Base-by-base conservation (phyloP, 139 green algal species). In the Chlamydomonas sphaeroides region DNA sequence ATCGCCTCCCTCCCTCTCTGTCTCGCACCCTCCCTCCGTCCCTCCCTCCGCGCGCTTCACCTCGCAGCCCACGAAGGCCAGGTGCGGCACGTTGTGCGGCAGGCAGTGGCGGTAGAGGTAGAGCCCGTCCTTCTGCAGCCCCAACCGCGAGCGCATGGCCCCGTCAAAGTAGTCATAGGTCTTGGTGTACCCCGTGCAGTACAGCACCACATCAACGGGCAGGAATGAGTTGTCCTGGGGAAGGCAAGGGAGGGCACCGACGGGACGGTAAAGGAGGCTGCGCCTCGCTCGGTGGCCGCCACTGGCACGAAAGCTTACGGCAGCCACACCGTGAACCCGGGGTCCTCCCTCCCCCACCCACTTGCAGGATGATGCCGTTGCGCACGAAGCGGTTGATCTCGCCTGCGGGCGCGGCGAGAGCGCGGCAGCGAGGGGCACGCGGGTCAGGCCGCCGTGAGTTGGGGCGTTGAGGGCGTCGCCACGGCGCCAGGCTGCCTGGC, bases 21-120 rank as follows among this genome's bases (percentile, higher is more conserved):
- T 48, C n/a, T 17, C 35, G 39, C 51, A 61, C 14, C 14, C 51
- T 3, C 51, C 14, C 17, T 17, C 3, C 15, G 18, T 3, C 51
- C 3, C 6, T 10, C 51, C 14, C 14, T 6, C 20, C 4, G 17
- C 14, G 17, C 14, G 21, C 23, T 33, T 0, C 32, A 82, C 85
- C 42, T 86, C 85, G 45, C 65, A 65, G 41, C 85, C 85, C 21
- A 89, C 70, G 74, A 89, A 89, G 1, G 72, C 78, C 35, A 89
- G 66, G 25, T 65, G 63, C 25, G 79, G 85, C 38, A 89, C 53
- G 28, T 11, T n/a, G 35, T 65, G 76, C 32, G 72, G 45, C 45
- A 86, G 56, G 11, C 80, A 69, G 72, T 86, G 75, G 78, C 86
- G 86, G 77, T 86, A 90, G 25, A 90, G 83, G 51, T 85, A 85